Conservation (phyloP, 148 eudicot species). For the Spergularia marina region DNA sequence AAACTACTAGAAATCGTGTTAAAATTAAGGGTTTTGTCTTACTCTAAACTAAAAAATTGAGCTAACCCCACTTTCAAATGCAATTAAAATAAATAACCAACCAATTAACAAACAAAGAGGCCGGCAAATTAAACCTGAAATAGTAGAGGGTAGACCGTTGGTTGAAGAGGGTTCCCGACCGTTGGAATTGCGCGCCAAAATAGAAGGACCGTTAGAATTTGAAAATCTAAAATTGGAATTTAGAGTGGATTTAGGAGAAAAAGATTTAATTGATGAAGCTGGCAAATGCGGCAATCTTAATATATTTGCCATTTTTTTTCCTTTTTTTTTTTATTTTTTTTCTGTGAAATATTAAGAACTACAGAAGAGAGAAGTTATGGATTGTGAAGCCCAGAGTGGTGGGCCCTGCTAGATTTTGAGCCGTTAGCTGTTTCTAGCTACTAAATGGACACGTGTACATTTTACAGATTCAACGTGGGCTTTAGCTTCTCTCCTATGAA, state of each 20-base stretch:
- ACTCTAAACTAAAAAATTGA: no score
- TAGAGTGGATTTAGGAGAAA: neutral
- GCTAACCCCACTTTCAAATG: no score
- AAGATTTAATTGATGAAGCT: neutral
- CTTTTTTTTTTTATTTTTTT: no score
- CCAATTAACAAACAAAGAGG: neutral
- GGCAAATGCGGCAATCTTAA: slow-evolving; percentile 11
- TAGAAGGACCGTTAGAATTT: slow-evolving; percentile 5
- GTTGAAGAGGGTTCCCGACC: slow-evolving; percentile 20
- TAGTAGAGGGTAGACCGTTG: slow-evolving; percentile 21
- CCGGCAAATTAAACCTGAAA: slow-evolving; percentile 16
- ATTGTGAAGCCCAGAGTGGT: neutral
- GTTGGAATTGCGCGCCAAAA: slow-evolving; percentile 36
- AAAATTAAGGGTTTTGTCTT: no score
- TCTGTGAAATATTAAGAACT: no score
- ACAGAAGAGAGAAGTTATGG: neutral
- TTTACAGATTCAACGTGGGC: no score
- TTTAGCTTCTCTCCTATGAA: no score
- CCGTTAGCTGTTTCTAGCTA: slow-evolving; percentile 6
- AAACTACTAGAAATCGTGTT: no score
- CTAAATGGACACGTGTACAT: neutral
- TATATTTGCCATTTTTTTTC: neutral
- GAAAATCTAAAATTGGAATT: slow-evolving; percentile 7
- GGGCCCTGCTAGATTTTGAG: neutral
- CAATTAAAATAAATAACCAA: neutral